Percentiles rank a stretch among this genome's conserved stretches.
Evolutionary conservation across 2,329 filamentous ascomycete genomes (phyloP).

Genomic region (Microdochium trichocladiopsis): DNA sequence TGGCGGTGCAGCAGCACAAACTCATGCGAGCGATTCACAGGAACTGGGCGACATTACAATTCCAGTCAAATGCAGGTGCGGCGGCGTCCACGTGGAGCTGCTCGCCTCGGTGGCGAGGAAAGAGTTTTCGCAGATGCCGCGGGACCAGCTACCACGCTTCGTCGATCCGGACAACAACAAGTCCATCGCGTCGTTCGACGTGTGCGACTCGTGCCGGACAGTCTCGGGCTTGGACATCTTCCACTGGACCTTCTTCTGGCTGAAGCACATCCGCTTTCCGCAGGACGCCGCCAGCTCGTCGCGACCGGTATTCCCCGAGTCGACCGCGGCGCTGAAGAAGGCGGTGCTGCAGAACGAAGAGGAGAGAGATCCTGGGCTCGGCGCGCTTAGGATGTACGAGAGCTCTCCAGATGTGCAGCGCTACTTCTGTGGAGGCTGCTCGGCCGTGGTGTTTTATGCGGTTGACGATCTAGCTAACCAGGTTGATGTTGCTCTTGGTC

Average conservation of each 20-base stretch:
- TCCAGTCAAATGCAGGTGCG: slow-evolving; percentile 36
- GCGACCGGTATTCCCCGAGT: slow-evolving; percentile 19
- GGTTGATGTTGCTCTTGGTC: slow-evolving; percentile 35
- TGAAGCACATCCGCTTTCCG: slow-evolving; percentile 29
- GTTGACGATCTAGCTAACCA: slow-evolving; percentile 26
- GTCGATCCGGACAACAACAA: slow-evolving; percentile 35
- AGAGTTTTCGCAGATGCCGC: slow-evolving; percentile 14
- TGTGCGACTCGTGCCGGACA: slow-evolving; percentile 39
- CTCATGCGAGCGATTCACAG: not conserved
- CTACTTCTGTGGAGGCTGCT: slow-evolving; percentile 41
- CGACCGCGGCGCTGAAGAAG: slow-evolving; percentile 21
- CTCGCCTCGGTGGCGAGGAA: slow-evolving; percentile 14
- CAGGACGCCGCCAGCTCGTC: not conserved
- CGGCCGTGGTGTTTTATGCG: slow-evolving; percentile 37
- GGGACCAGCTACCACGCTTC: slow-evolving; percentile 29
- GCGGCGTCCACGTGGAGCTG: slow-evolving; percentile 34
- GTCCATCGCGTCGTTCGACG: slow-evolving; percentile 29
- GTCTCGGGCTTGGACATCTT: slow-evolving; percentile 32
- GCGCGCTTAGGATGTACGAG: slow-evolving; percentile 32
- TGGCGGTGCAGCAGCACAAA: not conserved
- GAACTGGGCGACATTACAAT: slow-evolving; percentile 13
- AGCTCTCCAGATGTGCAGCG: slow-evolving; percentile 36
- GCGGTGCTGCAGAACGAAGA: slow-evolving; percentile 16
- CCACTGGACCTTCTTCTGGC: slow-evolving; percentile 34
- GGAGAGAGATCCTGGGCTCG: slow-evolving; percentile 25